phyloP scores from a whole-genome alignment of 495 filamentous ascomycete species.

The Penicillium roqueforti region DNA sequence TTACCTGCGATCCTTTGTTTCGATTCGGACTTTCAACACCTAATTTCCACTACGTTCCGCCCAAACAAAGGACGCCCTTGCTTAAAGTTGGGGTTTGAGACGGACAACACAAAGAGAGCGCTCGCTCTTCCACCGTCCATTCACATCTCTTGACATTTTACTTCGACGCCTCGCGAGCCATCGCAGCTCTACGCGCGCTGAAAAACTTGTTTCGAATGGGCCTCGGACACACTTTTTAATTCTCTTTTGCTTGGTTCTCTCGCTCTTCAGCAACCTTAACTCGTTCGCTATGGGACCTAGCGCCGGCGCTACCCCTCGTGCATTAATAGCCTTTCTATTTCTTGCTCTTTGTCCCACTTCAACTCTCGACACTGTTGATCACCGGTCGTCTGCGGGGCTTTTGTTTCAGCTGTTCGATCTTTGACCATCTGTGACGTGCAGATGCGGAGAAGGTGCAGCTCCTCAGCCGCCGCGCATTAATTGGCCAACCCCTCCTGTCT shows the following conservation, averaged over 20 bases:
- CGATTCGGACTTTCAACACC: conserved; percentile 11
- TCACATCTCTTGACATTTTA: conserved; percentile 1
- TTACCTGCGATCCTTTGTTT: conserved; percentile 19
- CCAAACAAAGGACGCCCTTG: not conserved
- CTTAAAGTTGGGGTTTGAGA: not conserved
- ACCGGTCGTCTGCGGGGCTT: conserved; percentile 13
- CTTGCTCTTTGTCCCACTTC: conserved; percentile 6
- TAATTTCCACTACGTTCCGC: conserved; percentile 2
- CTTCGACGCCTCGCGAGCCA: not conserved
- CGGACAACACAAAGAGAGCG: not conserved
- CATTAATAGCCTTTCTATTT: conserved; percentile 13
- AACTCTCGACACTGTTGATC: conserved; percentile 1
- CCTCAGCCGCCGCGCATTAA: conserved; percentile 7
- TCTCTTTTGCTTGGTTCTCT: not conserved
- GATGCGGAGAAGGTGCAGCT: conserved; percentile 19
- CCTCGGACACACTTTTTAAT: not conserved
- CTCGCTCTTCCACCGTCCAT: not conserved
- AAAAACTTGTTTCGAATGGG: conserved; percentile 2
- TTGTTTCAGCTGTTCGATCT: conserved; percentile 11
- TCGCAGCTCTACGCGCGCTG: not conserved
- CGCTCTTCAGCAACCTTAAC: not conserved
- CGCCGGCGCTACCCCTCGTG: conserved; percentile 17
- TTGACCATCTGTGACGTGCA: conserved; percentile 16
- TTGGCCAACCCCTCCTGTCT: conserved; percentile 11
- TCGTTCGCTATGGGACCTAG: conserved; percentile 6